Evolutionary conservation across 441 rosid species (phyloP).

Genomic region (Brassica hybrid): DNA sequence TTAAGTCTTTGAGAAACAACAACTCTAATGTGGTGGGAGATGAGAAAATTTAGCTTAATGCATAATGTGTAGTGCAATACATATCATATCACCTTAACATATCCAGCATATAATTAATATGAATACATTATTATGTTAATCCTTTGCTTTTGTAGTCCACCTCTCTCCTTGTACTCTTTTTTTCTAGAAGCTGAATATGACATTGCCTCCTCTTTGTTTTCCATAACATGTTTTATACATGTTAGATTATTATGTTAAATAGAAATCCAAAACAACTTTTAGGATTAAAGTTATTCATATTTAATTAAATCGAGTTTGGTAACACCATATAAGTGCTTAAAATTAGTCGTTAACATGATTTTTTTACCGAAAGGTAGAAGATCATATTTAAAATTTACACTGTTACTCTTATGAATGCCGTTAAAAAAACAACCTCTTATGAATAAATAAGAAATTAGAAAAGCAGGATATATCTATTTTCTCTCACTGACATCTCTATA

Average conservation of each 20-base stretch:
- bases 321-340: not conserved
- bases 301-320: not conserved
- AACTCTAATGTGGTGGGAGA: slow-evolving; percentile 36
- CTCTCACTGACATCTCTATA: not conserved
- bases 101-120: slow-evolving; percentile 30
- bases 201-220: not conserved
- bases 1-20: slow-evolving; percentile 38
- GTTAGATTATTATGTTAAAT: not conserved
- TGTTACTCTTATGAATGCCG: not conserved
- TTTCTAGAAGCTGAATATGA: not conserved
- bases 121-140: slow-evolving; percentile 23
- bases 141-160: slow-evolving; percentile 15
- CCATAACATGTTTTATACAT: not conserved
- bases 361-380: not conserved
- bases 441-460: not conserved
- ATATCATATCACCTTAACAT: not conserved
- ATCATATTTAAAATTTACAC: not conserved
- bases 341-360: not conserved
- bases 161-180: slow-evolving; percentile 21
- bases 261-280: not conserved
- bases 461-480: not conserved
- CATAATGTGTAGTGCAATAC: slow-evolving; percentile 16
- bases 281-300: not conserved
- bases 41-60: slow-evolving; percentile 36
- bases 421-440: not conserved